Evolutionary conservation across 78 protist species (phyloP).

Genomic region (Tieghemostelium lacteum): DNA sequence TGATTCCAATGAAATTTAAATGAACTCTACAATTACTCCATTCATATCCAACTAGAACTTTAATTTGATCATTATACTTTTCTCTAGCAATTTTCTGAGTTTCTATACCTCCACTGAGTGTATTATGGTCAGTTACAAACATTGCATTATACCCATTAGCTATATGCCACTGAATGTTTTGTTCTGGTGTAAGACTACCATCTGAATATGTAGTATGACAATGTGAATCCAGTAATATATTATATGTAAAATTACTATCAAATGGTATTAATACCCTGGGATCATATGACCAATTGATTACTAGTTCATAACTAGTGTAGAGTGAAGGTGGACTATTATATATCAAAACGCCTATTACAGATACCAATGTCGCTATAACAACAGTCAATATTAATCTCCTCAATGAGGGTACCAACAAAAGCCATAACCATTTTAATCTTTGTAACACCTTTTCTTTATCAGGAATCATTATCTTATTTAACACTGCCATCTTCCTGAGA

Average conservation of each 20-base stretch:
- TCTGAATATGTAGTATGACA: slow-evolving; percentile 22
- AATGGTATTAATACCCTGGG: background rate
- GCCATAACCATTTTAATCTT: too few relatives aligned
- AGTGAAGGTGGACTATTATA: slow-evolving; percentile 26
- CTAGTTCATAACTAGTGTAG: background rate
- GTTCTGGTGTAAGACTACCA: slow-evolving; percentile 14
- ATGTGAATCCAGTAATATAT: slow-evolving; percentile 23
- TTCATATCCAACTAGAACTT: slow-evolving; percentile 14
- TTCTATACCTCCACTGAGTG: background rate
- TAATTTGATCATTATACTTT: slow-evolving; percentile 10
- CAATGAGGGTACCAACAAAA: slow-evolving; percentile 6
- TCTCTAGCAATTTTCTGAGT: slow-evolving; percentile 22
- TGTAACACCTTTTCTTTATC: too few relatives aligned
- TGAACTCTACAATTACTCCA: slow-evolving; percentile 49
- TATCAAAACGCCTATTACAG: background rate
- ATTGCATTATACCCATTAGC: slow-evolving; percentile 40
- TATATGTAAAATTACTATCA: background rate
- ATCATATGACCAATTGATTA: slow-evolving; percentile 6
- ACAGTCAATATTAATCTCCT: background rate
- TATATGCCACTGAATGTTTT: slow-evolving; percentile 22
- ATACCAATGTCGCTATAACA: slow-evolving; percentile 4
- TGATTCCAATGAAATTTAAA: slow-evolving; percentile 7
- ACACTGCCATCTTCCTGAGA: too few relatives aligned
- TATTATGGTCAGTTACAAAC: slow-evolving; percentile 34
- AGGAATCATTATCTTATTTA: too few relatives aligned